Percentiles rank a stretch among this genome's conserved stretches.
phyloP scores from a whole-genome alignment of 768 basidiomycete species.

The Plicaturopsis crispa region DNA sequence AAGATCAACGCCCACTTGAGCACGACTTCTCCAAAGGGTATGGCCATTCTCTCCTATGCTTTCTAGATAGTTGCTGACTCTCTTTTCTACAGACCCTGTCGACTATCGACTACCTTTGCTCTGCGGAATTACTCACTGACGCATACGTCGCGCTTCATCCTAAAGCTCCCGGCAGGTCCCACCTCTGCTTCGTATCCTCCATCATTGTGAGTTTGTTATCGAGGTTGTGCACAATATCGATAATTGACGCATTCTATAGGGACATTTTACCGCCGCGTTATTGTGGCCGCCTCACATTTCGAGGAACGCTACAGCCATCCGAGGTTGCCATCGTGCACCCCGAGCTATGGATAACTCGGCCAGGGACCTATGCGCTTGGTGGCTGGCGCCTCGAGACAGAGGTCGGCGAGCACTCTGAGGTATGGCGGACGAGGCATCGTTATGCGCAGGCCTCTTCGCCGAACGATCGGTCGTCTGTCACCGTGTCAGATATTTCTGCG shows the following conservation, averaged over 20 bases:
- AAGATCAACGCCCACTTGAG: slow-evolving; percentile 30
- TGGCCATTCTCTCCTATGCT: slow-evolving; percentile 18
- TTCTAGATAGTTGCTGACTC: slow-evolving; percentile 3
- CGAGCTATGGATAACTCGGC: slow-evolving; percentile 51
- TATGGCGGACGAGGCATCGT: slow-evolving; percentile 28
- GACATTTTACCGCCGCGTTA: slow-evolving; percentile 46
- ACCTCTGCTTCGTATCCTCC: slow-evolving; percentile 11
- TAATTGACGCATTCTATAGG: slow-evolving; percentile 16
- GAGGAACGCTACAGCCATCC: slow-evolving; percentile 48
- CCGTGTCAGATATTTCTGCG: no score
- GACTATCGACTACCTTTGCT: slow-evolving; percentile 42
- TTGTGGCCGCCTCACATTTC: slow-evolving; percentile 59
- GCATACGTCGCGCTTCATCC: slow-evolving; percentile 46
- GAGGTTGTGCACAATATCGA: not conserved
- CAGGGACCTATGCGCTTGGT: slow-evolving; percentile 58
- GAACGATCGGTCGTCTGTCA: slow-evolving; percentile 23
- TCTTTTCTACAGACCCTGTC: slow-evolving; percentile 39
- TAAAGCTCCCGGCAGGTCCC: slow-evolving; percentile 34
- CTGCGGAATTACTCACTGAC: slow-evolving; percentile 71
- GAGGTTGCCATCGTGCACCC: slow-evolving; percentile 35
- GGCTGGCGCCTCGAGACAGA: slow-evolving; percentile 67
- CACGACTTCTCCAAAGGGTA: slow-evolving; percentile 74
- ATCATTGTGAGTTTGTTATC: slow-evolving; percentile 13
- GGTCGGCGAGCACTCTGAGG: slow-evolving; percentile 32
- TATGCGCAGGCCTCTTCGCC: slow-evolving; percentile 30